Percentiles rank a stretch among this genome's conserved stretches.
phyloP scores from a whole-genome alignment of 2,329 filamentous ascomycete species.

The Alternaria burnsii region DNA sequence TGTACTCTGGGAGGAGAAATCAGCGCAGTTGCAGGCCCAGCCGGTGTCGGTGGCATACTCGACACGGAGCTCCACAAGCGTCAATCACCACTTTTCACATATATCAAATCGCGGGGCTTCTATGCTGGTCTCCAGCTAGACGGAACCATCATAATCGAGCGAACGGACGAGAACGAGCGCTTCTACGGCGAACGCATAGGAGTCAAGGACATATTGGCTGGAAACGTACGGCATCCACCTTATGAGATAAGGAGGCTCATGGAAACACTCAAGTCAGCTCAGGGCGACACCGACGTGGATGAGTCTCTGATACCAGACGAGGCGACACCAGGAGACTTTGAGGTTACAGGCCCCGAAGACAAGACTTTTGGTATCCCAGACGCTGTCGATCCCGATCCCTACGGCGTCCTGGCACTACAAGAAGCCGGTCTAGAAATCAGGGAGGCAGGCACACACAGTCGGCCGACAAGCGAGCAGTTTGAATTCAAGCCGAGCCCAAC shows the following conservation, averaged over 20 bases:
- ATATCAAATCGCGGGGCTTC: constrained; percentile 88
- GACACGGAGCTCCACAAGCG: constrained; percentile 74
- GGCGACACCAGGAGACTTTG: constrained; percentile 79
- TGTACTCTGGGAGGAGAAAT: constrained; percentile 85
- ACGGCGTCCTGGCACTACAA: constrained; percentile 88
- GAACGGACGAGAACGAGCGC: constrained; percentile 84
- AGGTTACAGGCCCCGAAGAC: constrained; percentile 58
- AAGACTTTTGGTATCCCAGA: constrained; percentile 80
- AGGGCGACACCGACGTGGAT: constrained; percentile 82
- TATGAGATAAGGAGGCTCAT: constrained; percentile 68
- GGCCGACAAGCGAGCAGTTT: constrained; percentile 81
- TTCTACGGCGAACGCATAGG: constrained; percentile 78
- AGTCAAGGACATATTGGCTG: constrained; percentile 69
- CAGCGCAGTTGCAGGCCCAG: constrained; percentile 77
- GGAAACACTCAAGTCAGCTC: constrained; percentile 86
- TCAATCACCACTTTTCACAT: constrained; percentile 79
- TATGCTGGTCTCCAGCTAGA: constrained; percentile 89
- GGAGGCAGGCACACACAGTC: constrained; percentile 80
- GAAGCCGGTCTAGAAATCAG: constrained; percentile 88
- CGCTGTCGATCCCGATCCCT: constrained; percentile 86
- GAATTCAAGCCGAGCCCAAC: constrained; percentile 80
- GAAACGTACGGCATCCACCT: constrained; percentile 67
- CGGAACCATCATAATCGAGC: constrained; percentile 84
- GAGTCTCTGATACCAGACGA: constrained; percentile 70
- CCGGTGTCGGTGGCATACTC: constrained; percentile 77